Evolutionary conservation across 2,329 filamentous ascomycete genomes (phyloP).

Genomic region (Penicillium sp.): DNA sequence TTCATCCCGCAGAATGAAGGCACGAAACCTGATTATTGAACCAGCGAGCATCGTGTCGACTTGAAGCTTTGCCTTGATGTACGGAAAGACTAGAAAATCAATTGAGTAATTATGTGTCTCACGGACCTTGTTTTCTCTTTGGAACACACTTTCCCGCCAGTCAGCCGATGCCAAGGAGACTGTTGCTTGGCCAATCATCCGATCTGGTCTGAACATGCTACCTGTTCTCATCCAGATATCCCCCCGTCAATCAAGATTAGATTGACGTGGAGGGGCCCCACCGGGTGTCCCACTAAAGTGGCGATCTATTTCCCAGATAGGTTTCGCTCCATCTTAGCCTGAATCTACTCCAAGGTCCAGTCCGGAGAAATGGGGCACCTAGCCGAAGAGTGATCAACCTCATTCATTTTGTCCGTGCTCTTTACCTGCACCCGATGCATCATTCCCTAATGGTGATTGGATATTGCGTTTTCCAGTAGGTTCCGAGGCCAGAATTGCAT

Average conservation of each 20-base stretch:
- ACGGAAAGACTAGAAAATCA: background rate
- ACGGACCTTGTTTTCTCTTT: background rate
- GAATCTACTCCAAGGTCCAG: background rate
- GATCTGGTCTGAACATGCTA: background rate
- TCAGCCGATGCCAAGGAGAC: background rate
- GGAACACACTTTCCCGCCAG: background rate
- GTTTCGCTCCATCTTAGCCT: background rate
- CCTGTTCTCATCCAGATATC: background rate
- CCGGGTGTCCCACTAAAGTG: background rate
- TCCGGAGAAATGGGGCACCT: background rate
- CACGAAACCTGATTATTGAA: rapidly evolving
- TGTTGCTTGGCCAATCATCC: background rate
- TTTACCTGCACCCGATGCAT: background rate
- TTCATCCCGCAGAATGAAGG: no score
- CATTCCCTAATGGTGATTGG: background rate
- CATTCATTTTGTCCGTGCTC: background rate
- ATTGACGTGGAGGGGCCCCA: background rate
- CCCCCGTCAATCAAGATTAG: slow-evolving; percentile 1
- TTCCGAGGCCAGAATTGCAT: background rate
- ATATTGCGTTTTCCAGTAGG: background rate
- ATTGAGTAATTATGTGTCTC: background rate
- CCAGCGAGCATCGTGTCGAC: background rate
- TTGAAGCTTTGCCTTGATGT: background rate
- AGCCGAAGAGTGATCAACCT: background rate
- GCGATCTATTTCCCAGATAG: background rate